Evolutionary conservation across 2,329 filamentous ascomycete species (phyloP), one percentile per base, ranked within the genome.

Genomic region (Ophiostoma himal-ulmi): DNA sequence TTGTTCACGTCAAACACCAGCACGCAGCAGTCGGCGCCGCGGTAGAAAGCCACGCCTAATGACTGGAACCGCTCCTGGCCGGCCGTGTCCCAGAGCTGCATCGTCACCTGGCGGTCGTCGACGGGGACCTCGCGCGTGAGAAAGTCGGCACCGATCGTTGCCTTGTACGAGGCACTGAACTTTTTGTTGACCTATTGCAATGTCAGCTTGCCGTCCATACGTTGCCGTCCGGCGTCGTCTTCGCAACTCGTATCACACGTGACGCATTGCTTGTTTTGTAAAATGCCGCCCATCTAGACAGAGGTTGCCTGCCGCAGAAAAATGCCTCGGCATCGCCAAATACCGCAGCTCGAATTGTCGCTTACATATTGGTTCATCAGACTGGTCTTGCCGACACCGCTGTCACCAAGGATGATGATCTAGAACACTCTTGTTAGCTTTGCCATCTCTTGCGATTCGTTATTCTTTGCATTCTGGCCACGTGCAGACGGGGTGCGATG

Each of bases 301-400:
- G 44, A 20, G 14, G 5, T 34, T 34, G 57, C 14, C 5, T 37
- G 60, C 20, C 60, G 60, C 60, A n/a, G 14, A 20, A 22, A 22
- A n/a, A 39, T 65, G 20, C 34, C 36, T 39, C 10, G 10, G n/a
- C 26, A 13, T 8, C 41, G 26, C 11, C 20, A 5, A 41, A 48
- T 52, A 30, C 52, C 37, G 39, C 11, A 22, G 44, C 48, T 8
- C 36, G 8, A 14, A 8, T 26, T 30, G 39, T 62, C 37, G 41
- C 91, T 81, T 89, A 98, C 95, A 92, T 98, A 99, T 98, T 99
- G 95, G 84, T 99, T 99, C 95, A 99, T 99, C 88, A 99, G 89
- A 82, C 93, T 97, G 73, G 95, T 99, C 87, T 99, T 99, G 80
- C 95, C 95, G 73, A 99, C 95, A 83, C 95, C 95, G 82, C 94